Percentiles rank a stretch among this genome's conserved stretches.
Conservation (phyloP, 768 basidiomycete genomes). For the Gautieria morchelliformis region DNA sequence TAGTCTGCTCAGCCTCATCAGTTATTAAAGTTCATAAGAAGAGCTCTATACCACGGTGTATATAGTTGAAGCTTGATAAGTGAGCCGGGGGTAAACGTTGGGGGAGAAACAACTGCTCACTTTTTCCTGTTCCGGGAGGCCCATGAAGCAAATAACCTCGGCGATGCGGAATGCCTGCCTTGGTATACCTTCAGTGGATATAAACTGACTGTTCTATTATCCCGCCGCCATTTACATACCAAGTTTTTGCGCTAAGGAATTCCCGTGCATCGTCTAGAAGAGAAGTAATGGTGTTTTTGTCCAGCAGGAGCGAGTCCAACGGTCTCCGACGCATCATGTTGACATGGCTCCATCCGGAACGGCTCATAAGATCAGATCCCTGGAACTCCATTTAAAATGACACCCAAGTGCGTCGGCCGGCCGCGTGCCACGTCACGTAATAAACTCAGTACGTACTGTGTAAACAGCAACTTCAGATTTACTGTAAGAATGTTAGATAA, state of each 20-base stretch:
- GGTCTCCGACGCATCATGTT: conserved; percentile 36
- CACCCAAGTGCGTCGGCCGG: too few relatives aligned
- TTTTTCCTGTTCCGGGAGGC: conserved; percentile 54
- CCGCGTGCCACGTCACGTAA: too few relatives aligned
- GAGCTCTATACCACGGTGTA: conserved; percentile 34
- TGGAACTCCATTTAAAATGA: too few relatives aligned
- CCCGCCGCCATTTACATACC: conserved; percentile 18
- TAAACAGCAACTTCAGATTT: background rate
- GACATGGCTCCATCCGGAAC: background rate
- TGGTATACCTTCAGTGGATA: conserved; percentile 33
- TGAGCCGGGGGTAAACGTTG: background rate
- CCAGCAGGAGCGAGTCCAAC: conserved; percentile 42
- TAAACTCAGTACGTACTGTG: background rate
- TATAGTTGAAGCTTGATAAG: conserved; percentile 22
- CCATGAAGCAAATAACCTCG: conserved; percentile 49
- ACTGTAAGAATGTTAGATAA: background rate
- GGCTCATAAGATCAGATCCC: too few relatives aligned
- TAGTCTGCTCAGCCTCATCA: background rate
- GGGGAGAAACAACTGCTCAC: conserved; percentile 21
- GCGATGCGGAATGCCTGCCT: conserved; percentile 47
- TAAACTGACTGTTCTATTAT: conserved; percentile 29
- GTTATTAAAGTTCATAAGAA: background rate
- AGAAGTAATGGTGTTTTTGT: conserved; percentile 34
- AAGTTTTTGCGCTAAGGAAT: conserved; percentile 43
- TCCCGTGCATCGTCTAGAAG: conserved; percentile 42